These are phyloP conservation scores for Marsdenia floribunda DNA, from an alignment of 257 asterid genomes.

Conservation along the genomic window DNA sequence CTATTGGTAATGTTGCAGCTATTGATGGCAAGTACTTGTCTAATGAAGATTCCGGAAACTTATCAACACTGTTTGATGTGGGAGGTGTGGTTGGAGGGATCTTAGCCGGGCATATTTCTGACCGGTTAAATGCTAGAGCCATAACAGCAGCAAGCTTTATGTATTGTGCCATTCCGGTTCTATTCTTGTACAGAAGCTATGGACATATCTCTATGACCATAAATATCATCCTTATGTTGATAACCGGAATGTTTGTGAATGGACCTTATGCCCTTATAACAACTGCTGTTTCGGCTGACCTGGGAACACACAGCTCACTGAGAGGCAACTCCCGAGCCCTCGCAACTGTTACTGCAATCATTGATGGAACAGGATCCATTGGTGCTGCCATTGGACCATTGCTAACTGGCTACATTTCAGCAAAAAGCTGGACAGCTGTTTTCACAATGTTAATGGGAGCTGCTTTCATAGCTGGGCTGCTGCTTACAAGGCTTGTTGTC, in stretches of 20 bases:
- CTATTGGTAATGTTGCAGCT: conserved; percentile 39
- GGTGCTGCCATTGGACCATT: conserved; percentile 97
- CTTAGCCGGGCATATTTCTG: conserved; percentile 89
- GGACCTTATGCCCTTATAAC: conserved; percentile 96
- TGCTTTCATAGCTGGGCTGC: conserved; percentile 75
- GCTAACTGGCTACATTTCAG: conserved; percentile 83
- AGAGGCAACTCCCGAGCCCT: conserved; percentile 79
- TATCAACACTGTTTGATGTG: conserved; percentile 83
- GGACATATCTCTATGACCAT: conserved; percentile 71
- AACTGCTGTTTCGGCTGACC: conserved; percentile 95
- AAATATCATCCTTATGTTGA: conserved; percentile 67
- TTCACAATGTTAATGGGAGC: conserved; percentile 90
- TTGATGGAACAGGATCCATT: conserved; percentile 94
- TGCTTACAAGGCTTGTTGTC: conserved; percentile 71
- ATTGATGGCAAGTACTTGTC: conserved; percentile 77
- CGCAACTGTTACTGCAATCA: conserved; percentile 93
- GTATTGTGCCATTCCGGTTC: conserved; percentile 94
- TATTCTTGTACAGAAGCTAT: conserved; percentile 70
- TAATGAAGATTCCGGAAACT: conserved; percentile 69
- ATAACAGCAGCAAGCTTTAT: conserved; percentile 95
- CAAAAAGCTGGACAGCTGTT: conserved; percentile 82
- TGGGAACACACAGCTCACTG: conserved; percentile 92
- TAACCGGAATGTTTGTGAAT: conserved; percentile 81
- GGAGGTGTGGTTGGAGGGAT: conserved; percentile 96
- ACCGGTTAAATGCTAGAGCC: conserved; percentile 70